Conservation (phyloP, 2,329 filamentous ascomycete species). For the Epichloe gansuensis region DNA sequence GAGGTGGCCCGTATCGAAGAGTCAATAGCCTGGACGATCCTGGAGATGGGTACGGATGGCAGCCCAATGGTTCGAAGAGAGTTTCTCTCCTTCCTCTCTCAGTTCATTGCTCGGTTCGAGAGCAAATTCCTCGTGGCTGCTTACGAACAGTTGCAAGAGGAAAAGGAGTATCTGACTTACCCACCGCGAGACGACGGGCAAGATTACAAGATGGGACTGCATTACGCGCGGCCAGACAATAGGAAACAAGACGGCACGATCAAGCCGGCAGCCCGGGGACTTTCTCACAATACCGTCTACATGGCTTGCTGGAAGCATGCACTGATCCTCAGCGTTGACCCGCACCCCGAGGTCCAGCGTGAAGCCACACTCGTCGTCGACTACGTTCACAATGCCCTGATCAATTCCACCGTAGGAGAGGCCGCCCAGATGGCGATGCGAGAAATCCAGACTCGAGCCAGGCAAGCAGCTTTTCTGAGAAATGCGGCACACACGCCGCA, state of each 20-base stretch:
- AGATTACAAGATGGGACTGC: slow-evolving; percentile 49
- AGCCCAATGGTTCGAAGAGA: slow-evolving; percentile 92
- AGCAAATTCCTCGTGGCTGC: slow-evolving; percentile 85
- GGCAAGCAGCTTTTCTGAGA: slow-evolving; percentile 32
- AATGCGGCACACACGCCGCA: slow-evolving; percentile 29
- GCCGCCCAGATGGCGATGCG: slow-evolving; percentile 62
- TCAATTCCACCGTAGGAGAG: slow-evolving; percentile 63
- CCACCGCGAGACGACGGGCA: slow-evolving; percentile 43
- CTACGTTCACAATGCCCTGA: slow-evolving; percentile 64
- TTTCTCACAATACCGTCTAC: slow-evolving; percentile 82
- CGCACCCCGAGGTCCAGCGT: slow-evolving; percentile 82
- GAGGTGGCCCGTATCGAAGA: slow-evolving; percentile 88
- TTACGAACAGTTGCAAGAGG: slow-evolving; percentile 80
- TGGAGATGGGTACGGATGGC: slow-evolving; percentile 88
- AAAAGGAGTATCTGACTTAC: slow-evolving; percentile 55
- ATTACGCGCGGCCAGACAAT: slow-evolving; percentile 45
- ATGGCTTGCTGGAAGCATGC: slow-evolving; percentile 91
- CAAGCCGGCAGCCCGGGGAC: slow-evolving; percentile 42
- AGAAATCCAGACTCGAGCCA: slow-evolving; percentile 49
- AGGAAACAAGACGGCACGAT: slow-evolving; percentile 46
- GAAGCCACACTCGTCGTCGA: slow-evolving; percentile 81
- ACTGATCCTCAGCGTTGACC: slow-evolving; percentile 81
- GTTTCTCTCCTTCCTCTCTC: slow-evolving; percentile 83
- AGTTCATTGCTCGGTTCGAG: slow-evolving; percentile 81
- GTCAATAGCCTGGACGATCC: slow-evolving; percentile 73